Percentiles rank a stretch among this genome's conserved stretches.
phyloP scores from a whole-genome alignment of 345 rosid species.

The Rubroshorea leprosula region DNA sequence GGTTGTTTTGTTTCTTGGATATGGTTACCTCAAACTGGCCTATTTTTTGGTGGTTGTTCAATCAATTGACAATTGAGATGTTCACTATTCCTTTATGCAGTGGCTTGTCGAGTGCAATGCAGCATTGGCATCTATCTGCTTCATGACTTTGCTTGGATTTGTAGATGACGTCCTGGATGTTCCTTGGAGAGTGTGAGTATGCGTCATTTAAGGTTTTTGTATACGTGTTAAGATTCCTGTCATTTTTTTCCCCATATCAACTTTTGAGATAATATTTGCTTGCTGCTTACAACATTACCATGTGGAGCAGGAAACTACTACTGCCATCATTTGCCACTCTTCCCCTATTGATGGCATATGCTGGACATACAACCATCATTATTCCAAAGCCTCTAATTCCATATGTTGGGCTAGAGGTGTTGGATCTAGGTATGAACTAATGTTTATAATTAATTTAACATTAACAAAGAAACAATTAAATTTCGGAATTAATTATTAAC shows the following conservation, averaged over 20 bases:
- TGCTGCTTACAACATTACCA: slow-evolving; percentile 13
- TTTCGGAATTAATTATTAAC: too few species aligned
- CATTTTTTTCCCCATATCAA: slow-evolving; percentile 3
- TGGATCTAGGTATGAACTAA: slow-evolving; percentile 69
- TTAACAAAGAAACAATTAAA: too few species aligned
- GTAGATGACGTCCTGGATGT: slow-evolving; percentile 95
- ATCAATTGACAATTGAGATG: neutral
- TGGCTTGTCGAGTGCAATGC: slow-evolving; percentile 99
- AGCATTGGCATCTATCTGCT: slow-evolving; percentile 88
- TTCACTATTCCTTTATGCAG: slow-evolving; percentile 39
- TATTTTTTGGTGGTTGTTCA: neutral
- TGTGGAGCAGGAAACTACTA: slow-evolving; percentile 70
- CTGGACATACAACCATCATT: slow-evolving; percentile 90
- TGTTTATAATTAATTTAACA: neutral
- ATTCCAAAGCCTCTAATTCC: slow-evolving; percentile 88
- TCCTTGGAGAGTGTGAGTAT: slow-evolving; percentile 98
- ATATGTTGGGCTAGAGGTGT: slow-evolving; percentile 65
- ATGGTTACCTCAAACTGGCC: too few species aligned
- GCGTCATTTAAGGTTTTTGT: neutral
- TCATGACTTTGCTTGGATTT: slow-evolving; percentile 94
- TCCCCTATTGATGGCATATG: slow-evolving; percentile 97
- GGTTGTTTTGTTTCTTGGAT: too few species aligned
- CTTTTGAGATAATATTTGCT: neutral
- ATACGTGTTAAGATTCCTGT: neutral
- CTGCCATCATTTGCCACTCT: slow-evolving; percentile 93